These are phyloP conservation scores for Amanita polypyramis DNA, from an alignment of 768 basidiomycete genomes.

Conservation along the genomic window DNA sequence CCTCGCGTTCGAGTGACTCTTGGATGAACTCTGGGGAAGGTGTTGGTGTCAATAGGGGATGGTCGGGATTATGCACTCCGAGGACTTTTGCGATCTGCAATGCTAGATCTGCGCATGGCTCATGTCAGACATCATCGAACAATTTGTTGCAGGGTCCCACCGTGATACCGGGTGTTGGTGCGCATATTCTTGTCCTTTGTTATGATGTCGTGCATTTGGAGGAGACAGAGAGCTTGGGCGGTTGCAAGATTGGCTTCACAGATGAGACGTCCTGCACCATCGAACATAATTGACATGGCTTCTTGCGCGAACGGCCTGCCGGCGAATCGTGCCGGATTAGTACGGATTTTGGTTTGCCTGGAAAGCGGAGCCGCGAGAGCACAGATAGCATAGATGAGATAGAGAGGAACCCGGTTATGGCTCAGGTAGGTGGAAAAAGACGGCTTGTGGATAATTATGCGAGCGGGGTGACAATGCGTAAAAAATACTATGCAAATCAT, in stretches of 20 bases:
- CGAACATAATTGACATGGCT: constrained; percentile 62
- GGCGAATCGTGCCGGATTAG: constrained; percentile 42
- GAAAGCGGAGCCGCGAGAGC: constrained; percentile 73
- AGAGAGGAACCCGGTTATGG: constrained; percentile 54
- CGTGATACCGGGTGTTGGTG: constrained; percentile 38
- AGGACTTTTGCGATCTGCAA: constrained; percentile 58
- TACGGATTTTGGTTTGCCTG: constrained; percentile 51
- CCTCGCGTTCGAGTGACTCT: constrained; percentile 61
- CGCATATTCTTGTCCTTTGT: constrained; percentile 28
- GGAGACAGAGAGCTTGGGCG: constrained; percentile 65
- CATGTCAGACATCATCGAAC: constrained; percentile 9
- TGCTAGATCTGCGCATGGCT: constrained; percentile 40
- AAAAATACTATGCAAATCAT: constrained; percentile 53
- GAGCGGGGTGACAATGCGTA: constrained; percentile 69
- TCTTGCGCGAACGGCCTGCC: constrained; percentile 50
- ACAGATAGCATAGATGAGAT: constrained; percentile 66
- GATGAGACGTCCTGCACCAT: constrained; percentile 50
- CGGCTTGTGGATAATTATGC: constrained; percentile 70
- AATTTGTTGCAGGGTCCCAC: constrained; percentile 21
- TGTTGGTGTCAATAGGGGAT: constrained; percentile 46
- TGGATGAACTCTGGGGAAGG: constrained; percentile 52
- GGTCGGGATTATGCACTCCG: constrained; percentile 54
- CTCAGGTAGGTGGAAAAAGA: constrained; percentile 60
- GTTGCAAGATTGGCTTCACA: constrained; percentile 58
- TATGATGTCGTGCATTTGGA: constrained; percentile 56